Evolutionary conservation across 148 eudicot genomes (phyloP).

Genomic region (Silene latifolia): DNA sequence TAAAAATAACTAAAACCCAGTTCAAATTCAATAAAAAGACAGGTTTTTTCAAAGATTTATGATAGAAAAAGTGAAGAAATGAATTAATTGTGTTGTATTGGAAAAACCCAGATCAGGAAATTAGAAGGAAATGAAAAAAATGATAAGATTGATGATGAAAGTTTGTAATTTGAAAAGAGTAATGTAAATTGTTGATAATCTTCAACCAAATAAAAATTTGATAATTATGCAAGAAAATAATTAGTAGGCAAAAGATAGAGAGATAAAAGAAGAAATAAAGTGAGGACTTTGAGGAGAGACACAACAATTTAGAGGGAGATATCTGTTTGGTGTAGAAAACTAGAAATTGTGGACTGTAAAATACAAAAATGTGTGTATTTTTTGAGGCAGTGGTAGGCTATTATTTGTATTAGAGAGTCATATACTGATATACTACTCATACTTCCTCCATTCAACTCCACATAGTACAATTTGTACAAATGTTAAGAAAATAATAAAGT

Average conservation of each 20-base stretch:
- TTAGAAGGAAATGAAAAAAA: neutral
- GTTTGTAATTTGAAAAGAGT: conserved; percentile 14
- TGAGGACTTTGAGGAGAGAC: conserved; percentile 5
- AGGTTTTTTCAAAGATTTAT: too few species aligned
- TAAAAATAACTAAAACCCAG: neutral
- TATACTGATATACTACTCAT: too few species aligned
- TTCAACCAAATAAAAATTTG: too few species aligned
- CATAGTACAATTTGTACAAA: too few species aligned
- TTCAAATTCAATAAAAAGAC: neutral
- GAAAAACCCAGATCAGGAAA: conserved; percentile 28
- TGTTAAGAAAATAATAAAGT: too few species aligned
- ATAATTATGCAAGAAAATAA: too few species aligned
- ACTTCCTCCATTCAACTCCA: too few species aligned
- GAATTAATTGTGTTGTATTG: neutral
- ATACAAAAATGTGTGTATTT: neutral
- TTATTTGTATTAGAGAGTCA: neutral
- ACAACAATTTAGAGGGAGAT: conserved; percentile 12
- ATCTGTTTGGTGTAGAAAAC: conserved; percentile 19
- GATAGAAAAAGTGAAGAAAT: too few species aligned
- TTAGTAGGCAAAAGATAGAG: too few species aligned
- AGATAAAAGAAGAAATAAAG: too few species aligned
- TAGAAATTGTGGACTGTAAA: conserved; percentile 28
- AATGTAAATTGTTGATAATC: too few species aligned
- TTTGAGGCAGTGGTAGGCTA: conserved; percentile 7
- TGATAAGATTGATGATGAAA: conserved; percentile 7